Percentiles rank a stretch among this genome's conserved stretches.
phyloP scores from a whole-genome alignment of 495 filamentous ascomycete species.

The Penicillium cosmopolitanum region DNA sequence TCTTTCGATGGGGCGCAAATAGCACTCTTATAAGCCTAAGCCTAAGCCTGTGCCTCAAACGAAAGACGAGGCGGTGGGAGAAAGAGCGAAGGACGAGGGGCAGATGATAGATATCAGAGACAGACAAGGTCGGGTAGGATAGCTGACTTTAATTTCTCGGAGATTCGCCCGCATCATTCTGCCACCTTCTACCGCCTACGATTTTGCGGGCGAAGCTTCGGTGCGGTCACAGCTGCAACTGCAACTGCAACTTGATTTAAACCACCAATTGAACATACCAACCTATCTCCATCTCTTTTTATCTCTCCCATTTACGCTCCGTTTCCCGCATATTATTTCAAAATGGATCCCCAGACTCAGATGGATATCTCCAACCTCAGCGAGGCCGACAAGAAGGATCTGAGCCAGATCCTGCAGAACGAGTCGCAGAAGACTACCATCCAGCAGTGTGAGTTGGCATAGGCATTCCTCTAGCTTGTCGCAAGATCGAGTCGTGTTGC shows the following conservation, averaged over 20 bases:
- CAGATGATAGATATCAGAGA: conserved; percentile 5
- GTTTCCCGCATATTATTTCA: conserved; percentile 1
- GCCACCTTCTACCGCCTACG: conserved; percentile 36
- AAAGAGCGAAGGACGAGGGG: conserved; percentile 7
- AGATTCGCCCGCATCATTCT: conserved; percentile 21
- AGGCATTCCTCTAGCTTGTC: too few species aligned
- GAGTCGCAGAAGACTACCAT: conserved; percentile 81
- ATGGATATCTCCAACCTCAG: conserved; percentile 73
- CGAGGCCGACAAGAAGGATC: conserved; percentile 81
- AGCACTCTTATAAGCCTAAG: too few species aligned
- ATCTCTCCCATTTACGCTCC: neutral
- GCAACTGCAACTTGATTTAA: neutral
- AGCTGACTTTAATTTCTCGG: too few species aligned
- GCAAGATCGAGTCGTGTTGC: too few species aligned
- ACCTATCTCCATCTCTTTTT: neutral
- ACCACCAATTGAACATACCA: neutral
- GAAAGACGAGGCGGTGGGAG: too few species aligned
- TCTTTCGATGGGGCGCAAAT: too few species aligned
- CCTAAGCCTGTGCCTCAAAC: too few species aligned
- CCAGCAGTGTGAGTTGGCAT: conserved; percentile 68
- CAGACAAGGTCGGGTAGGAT: conserved; percentile 3
- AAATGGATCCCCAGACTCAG: conserved; percentile 44
- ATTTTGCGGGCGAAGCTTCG: conserved; percentile 24
- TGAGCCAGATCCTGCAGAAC: conserved; percentile 77
- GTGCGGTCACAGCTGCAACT: too few species aligned